Evolutionary conservation across 2,329 filamentous ascomycete genomes (phyloP), one percentile per base, ranked within the genome.

Genomic region (Massarina eburnea): DNA sequence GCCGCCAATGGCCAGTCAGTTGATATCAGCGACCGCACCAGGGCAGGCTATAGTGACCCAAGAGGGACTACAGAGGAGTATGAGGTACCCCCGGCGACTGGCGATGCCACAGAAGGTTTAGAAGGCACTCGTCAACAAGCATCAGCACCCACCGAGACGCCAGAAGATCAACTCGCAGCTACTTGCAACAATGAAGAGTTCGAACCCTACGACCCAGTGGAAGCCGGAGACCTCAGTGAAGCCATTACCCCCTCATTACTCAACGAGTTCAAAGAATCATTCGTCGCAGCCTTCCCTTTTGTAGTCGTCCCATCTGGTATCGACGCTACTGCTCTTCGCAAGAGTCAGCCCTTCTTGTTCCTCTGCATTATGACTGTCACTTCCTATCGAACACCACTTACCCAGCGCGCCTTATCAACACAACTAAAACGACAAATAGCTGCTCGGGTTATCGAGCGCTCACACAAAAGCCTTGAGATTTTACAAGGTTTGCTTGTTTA

Each of bases 401-500:
- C 57, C n/a, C 65, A 69, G 41, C 45, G 46, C n/a, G 46, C 53
- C 1, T 54, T 70, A 3, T 58, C 59, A 5, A 64, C 59, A 24
- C 56, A 59, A 20, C 34, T 68, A 21, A 57, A 60, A 35, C 49
- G 56, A 3, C 53, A 61, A 29, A 56, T 72, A 39, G 57, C 61
- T 18, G 52, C 58, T 9, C 59, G 61, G 8, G 60, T 71, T 36
- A 54, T 74, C 9, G 39, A 64, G 12, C 51, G 54, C 5, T 62
- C 62, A 2, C 57, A 68, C 8, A 59, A 68, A 19, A 67, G 56
- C 22, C 61, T 75, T n/a, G 72, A 72, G 29, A 54, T 72, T 10
- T 57, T 74, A 14, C 68, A 74, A 50, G 71, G 70, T 2, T 43
- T 73, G 5, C 50, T 73, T 12, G 54, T 74, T 0, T 64, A 64